Conservation (phyloP, 805 yeast species). For the Huiozyma sinensis region DNA sequence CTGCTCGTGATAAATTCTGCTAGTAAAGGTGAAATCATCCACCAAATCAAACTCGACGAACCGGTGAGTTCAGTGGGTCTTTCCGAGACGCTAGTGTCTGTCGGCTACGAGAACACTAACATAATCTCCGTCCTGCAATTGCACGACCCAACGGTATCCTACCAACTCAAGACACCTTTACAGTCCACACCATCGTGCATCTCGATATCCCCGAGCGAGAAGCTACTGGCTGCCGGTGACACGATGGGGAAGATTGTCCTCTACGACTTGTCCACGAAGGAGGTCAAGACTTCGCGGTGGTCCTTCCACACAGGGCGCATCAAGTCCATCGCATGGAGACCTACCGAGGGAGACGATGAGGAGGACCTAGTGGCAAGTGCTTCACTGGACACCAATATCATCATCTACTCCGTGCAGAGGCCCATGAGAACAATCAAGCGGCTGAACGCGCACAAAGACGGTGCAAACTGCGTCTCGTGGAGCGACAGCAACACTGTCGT, state of each 20-base stretch:
- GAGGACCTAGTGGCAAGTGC: conserved; percentile 67
- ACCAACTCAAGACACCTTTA: conserved; percentile 31
- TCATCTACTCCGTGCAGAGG: conserved; percentile 64
- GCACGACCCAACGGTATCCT: conserved; percentile 24
- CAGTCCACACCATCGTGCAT: conserved; percentile 55
- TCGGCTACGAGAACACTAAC: conserved; percentile 37
- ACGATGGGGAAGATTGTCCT: conserved; percentile 76
- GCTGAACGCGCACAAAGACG: conserved; percentile 79
- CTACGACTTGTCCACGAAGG: conserved; percentile 43
- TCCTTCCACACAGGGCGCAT: conserved; percentile 85
- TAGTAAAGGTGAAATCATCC: conserved; percentile 21
- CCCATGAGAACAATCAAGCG: conserved; percentile 70
- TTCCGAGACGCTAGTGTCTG: conserved; percentile 34
- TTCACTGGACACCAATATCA: conserved; percentile 73
- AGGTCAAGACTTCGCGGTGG: conserved; percentile 80
- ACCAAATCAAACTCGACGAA: conserved; percentile 26
- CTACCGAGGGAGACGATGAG: conserved; percentile 42
- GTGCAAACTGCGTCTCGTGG: conserved; percentile 74
- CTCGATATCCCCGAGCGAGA: conserved; percentile 59
- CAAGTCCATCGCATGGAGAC: conserved; percentile 64
- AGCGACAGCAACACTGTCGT: conserved; percentile 37
- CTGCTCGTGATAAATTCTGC: conserved; percentile 27
- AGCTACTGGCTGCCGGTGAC: conserved; percentile 75
- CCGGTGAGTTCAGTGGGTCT: conserved; percentile 39
- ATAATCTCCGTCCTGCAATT: conserved; percentile 32